Evolutionary conservation across 2,329 filamentous ascomycete genomes (phyloP).

Genomic region (Paraconiothyrium sp.): DNA sequence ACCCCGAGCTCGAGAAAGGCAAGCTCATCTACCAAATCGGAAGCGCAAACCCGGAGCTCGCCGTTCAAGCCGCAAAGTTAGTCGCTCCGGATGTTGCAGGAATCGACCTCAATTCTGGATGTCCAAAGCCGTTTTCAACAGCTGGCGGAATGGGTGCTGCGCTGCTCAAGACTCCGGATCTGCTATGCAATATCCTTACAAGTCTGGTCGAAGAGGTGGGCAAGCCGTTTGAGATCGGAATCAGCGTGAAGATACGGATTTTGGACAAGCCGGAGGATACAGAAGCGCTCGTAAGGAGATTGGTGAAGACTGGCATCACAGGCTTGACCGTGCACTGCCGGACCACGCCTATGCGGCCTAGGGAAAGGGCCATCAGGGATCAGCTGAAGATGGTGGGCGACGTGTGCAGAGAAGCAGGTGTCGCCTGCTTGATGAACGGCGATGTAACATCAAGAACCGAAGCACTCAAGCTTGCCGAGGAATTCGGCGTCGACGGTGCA

Average conservation of each 20-base stretch:
- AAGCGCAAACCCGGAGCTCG: conserved; percentile 81
- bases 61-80: conserved; percentile 83
- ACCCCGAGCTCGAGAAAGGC: conserved; percentile 77
- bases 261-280: conserved; percentile 81
- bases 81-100: conserved; percentile 89
- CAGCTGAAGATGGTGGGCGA: conserved; percentile 85
- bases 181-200: conserved; percentile 82
- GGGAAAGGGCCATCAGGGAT: conserved; percentile 84
- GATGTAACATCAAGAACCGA: conserved; percentile 82
- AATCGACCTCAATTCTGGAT: conserved; percentile 98
- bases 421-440: conserved; percentile 95
- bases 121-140: conserved; percentile 96
- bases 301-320: conserved; percentile 89
- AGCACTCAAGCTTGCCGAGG: conserved; percentile 73
- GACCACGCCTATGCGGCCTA: conserved; percentile 92
- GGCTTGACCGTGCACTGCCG: conserved; percentile 94
- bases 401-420: conserved; percentile 83
- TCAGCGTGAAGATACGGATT: conserved; percentile 96
- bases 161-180: conserved; percentile 84
- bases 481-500: conserved; percentile 89
- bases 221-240: conserved; percentile 83
- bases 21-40: conserved; percentile 92
- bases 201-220: conserved; percentile 82
- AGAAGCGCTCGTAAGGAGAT: conserved; percentile 75
- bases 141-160: conserved; percentile 95